A percentile compares a stretch with the other conserved stretches of the same genome.
These are phyloP conservation scores for Ceratocystis ficicola DNA, from an alignment of 2,329 filamentous ascomycete species.

Conservation along the genomic window DNA sequence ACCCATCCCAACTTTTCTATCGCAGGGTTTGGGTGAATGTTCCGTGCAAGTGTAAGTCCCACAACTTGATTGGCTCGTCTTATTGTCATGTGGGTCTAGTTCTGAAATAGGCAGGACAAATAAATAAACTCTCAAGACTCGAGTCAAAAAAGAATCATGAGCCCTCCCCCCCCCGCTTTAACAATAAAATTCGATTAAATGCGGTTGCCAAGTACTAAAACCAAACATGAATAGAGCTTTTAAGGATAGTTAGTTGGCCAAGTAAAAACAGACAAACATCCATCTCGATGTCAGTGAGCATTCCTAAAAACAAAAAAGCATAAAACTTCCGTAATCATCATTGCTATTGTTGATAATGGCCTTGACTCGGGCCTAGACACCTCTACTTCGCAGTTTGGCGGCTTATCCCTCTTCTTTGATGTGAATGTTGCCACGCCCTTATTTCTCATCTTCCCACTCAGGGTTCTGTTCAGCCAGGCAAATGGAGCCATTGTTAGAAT, in stretches of 20 bases:
- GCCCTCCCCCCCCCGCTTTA: not conserved
- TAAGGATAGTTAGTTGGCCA: no score
- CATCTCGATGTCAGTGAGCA: no score
- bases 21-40: conserved; percentile 15
- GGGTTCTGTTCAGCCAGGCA: conserved; percentile 15
- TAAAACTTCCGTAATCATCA: conserved; percentile 12
- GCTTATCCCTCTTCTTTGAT: not conserved
- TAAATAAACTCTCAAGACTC: not conserved
- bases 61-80: conserved; percentile 6
- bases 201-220: no score
- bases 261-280: no score
- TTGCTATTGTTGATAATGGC: conserved; percentile 21
- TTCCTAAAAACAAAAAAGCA: not conserved
- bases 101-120: conserved; percentile 2
- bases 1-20: not conserved
- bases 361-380: conserved; percentile 15
- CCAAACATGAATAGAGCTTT: no score
- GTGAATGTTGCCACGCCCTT: not conserved
- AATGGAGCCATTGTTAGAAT: not conserved
- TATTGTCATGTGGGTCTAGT: not conserved
- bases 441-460: conserved; percentile 21
- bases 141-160: not conserved
- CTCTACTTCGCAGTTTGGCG: not conserved
- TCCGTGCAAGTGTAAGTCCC: conserved; percentile 18
- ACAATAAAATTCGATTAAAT: not conserved